Evolutionary conservation across 495 filamentous ascomycete species (phyloP), one percentile per base, ranked within the genome.

Genomic region (Podospora didyma): DNA sequence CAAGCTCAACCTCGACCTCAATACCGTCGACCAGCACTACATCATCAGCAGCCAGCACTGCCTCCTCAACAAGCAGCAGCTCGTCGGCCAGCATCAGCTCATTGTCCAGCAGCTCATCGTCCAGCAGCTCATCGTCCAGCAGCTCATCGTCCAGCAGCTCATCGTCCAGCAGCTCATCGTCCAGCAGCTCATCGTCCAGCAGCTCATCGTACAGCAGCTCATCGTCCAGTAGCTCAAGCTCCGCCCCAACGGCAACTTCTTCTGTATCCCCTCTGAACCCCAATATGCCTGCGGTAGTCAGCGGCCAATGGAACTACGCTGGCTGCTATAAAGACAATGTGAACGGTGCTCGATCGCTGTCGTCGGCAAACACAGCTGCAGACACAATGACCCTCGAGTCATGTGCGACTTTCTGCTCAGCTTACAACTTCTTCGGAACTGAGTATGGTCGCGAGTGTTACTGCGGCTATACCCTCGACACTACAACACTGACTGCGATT

Each of bases 351-450:
- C 84, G 86, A 39, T 79, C 83, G n/a, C 76, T 89, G 34, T 68
- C 67, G 0, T 68, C 65, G 0, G 72, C 63, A 9, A 76, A 75
- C 16, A 74, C 66, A 0, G 61, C 65, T 12, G 63, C 69, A 12
- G 59, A 74, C 50, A 55, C 59, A 34, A 79, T 82, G 70, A 85
- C 81, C 1, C 65, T 81, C 7, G 73, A 78, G 55, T 70, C 71
- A 44, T 86, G 83, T 63, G 69, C 82, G 24, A 62, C 71, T 35
- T 82, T 80, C 66, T 84, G 81, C 34, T 39, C 37, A 5, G 67
- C 64, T 52, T 82, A 70, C 65, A 70, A 49, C 59, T 56, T 50
- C 41, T 62, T 62, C 12, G 60, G 60, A 5, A 39, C 47, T 26
- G 60, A 62, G 26, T 62, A 54, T 21, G 49, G 35, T 1, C 49